phyloP scores from a whole-genome alignment of 495 filamentous ascomycete species.

The Penicillium dipodomyicola region DNA sequence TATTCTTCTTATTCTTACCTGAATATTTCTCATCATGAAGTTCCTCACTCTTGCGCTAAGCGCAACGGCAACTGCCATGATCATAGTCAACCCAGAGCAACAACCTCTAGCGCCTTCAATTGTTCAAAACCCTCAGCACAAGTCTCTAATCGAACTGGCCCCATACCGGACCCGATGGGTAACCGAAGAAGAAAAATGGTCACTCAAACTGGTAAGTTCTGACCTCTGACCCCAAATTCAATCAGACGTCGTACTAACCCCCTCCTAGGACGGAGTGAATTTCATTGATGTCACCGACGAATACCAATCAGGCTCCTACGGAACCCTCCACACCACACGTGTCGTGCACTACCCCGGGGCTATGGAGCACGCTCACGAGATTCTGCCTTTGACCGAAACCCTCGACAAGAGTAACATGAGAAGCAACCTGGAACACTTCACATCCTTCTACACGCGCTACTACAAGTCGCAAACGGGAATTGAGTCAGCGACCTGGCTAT shows the following conservation, averaged over 20 bases:
- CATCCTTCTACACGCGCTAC: conserved; percentile 82
- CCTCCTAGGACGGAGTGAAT: conserved; percentile 68
- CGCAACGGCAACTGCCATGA: conserved; percentile 35
- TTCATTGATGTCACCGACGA: conserved; percentile 94
- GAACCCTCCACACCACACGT: conserved; percentile 30
- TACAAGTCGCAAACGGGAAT: conserved; percentile 81
- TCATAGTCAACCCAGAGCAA: conserved; percentile 39
- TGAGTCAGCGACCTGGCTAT: conserved; percentile 89
- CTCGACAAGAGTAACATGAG: conserved; percentile 77
- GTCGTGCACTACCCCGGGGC: conserved; percentile 62
- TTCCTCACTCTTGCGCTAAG: conserved; percentile 31
- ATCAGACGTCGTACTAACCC: neutral
- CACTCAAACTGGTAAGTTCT: conserved; percentile 65
- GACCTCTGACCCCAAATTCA: no score
- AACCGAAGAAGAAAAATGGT: conserved; percentile 94
- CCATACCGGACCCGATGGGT: conserved; percentile 85
- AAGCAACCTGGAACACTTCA: conserved; percentile 72
- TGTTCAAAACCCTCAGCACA: conserved; percentile 42
- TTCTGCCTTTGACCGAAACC: conserved; percentile 62
- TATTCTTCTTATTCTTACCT: conserved; percentile 6
- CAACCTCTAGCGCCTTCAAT: conserved; percentile 34
- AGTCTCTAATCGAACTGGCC: conserved; percentile 79
- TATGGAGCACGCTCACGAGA: conserved; percentile 60
- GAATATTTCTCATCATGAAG: conserved; percentile 28
- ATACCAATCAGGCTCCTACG: conserved; percentile 36